Conservation (phyloP, 768 basidiomycete genomes). For the Hygrocybe punicea region DNA sequence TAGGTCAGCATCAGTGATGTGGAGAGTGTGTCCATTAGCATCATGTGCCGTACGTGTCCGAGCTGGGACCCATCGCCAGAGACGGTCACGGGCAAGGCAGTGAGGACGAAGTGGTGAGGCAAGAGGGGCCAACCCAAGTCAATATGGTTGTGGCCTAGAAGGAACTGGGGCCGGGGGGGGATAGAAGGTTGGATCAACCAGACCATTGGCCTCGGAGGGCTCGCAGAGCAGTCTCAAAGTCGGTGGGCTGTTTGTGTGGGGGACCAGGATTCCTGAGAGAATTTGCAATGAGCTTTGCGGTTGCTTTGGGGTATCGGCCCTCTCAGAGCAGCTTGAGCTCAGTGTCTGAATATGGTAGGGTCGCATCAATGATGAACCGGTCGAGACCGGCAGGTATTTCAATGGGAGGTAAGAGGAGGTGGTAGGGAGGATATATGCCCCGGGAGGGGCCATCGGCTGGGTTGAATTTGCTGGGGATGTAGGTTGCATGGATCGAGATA, state of each 20-base stretch:
- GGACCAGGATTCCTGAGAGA: neutral
- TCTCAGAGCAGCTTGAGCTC: neutral
- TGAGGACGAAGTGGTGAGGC: slow-evolving; percentile 24
- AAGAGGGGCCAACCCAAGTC: slow-evolving; percentile 16
- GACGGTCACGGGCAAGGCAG: slow-evolving; percentile 24
- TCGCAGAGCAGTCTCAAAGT: neutral
- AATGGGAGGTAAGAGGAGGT: slow-evolving; percentile 30
- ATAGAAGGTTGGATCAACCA: too few relatives aligned
- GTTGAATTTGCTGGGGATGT: slow-evolving; percentile 37
- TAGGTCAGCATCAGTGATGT: slow-evolving; percentile 26
- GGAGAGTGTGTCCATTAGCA: neutral
- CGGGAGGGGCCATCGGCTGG: slow-evolving; percentile 38
- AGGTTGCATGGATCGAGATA: slow-evolving; percentile 24
- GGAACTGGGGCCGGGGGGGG: too few relatives aligned
- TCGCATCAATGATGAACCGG: slow-evolving; percentile 25
- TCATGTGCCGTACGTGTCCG: neutral
- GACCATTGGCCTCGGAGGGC: neutral
- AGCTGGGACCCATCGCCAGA: slow-evolving; percentile 25
- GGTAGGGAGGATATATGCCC: slow-evolving; percentile 23
- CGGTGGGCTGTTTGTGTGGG: neutral
- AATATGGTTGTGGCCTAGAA: neutral
- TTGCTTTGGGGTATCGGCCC: neutral
- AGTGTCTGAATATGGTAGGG: neutral
- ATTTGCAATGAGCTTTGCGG: neutral
- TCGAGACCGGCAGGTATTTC: slow-evolving; percentile 27